These are phyloP conservation scores for Sporothrix dimorphospora DNA, from an alignment of 2,329 filamentous ascomycete species.

Conservation along the genomic window DNA sequence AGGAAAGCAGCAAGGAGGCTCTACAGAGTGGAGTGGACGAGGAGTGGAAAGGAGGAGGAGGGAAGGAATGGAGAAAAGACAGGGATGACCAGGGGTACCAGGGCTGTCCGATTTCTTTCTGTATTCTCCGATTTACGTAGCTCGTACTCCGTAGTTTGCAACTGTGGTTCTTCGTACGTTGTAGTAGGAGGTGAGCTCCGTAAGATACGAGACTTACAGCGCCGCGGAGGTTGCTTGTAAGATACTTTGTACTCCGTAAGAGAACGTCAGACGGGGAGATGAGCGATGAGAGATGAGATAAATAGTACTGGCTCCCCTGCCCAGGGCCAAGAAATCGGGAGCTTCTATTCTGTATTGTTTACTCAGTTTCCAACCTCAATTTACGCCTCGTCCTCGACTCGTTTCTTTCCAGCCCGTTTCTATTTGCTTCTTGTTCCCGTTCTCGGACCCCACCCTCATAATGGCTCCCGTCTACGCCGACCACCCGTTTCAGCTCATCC, in stretches of 20 bases:
- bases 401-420: neutral
- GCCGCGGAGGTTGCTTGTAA: no score
- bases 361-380: neutral
- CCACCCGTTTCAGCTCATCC: slow-evolving; percentile 37
- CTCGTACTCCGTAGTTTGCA: no score
- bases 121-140: neutral
- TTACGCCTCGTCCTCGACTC: neutral
- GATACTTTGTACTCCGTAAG: no score
- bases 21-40: neutral
- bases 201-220: no score
- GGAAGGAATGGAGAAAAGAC: neutral
- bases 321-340: neutral
- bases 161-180: no score
- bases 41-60: neutral
- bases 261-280: neutral
- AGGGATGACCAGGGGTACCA: neutral
- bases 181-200: no score
- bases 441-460: neutral
- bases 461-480: slow-evolving; percentile 39
- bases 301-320: neutral
- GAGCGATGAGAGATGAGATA: neutral
- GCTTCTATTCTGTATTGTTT: neutral
- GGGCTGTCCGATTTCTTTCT: neutral
- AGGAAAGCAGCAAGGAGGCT: neutral
- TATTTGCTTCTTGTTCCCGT: neutral